Evolutionary conservation across 768 basidiomycete species (phyloP).

Genomic region (Gautieria morchelliformis): DNA sequence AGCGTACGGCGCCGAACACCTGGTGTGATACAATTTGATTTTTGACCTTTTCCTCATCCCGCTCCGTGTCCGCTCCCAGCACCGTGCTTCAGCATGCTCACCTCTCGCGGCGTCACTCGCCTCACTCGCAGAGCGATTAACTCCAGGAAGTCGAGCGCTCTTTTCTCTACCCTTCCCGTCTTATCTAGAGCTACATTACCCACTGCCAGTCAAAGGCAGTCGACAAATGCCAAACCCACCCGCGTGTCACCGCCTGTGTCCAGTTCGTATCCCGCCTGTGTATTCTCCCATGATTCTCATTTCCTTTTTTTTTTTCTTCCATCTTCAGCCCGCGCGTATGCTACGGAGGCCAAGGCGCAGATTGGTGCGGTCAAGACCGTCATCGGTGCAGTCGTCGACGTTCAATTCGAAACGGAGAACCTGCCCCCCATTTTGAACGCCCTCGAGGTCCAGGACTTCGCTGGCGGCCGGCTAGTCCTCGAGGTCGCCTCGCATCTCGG

Average conservation of each 20-base stretch:
- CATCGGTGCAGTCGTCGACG: constrained; percentile 99
- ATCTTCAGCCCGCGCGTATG: constrained; percentile 68
- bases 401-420: constrained; percentile 91
- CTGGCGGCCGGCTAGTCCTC: constrained; percentile 93
- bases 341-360: constrained; percentile 72
- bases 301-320: constrained; percentile 20
- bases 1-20: not conserved
- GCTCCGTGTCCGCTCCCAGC: constrained; percentile 5
- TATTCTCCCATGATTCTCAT: constrained; percentile 13
- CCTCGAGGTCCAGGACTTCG: constrained; percentile 92
- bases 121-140: constrained; percentile 77
- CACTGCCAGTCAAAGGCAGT: constrained; percentile 33
- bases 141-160: constrained; percentile 64
- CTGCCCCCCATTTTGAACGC: constrained; percentile 98
- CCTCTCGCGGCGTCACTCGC: constrained; percentile 79
- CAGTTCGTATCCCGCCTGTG: constrained; percentile 34
- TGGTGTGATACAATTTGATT: not conserved
- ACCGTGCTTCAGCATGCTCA: constrained; percentile 47
- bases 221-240: constrained; percentile 38
- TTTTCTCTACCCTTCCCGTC: constrained; percentile 66
- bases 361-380: constrained; percentile 90
- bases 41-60: constrained; percentile 2
- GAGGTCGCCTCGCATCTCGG: constrained; percentile 98
- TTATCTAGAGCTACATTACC: constrained; percentile 37
- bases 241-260: constrained; percentile 38